These are phyloP conservation scores for Vaccinium macrocarpon DNA, from an alignment of 148 eudicot species.

Conservation along the genomic window DNA sequence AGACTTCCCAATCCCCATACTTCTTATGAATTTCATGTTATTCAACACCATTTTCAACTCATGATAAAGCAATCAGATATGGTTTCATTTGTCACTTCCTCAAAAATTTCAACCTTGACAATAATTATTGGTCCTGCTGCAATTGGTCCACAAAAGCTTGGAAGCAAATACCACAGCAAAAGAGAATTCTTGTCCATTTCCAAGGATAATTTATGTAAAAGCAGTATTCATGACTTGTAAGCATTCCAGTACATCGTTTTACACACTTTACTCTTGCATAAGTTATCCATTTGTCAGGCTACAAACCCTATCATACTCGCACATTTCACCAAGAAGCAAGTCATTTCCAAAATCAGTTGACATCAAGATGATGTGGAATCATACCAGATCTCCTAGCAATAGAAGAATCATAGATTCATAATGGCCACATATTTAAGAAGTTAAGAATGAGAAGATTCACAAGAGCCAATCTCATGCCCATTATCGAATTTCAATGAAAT, in stretches of 20 bases:
- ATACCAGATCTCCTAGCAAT: background rate
- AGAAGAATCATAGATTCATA: background rate
- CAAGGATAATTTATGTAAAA: too few relatives aligned
- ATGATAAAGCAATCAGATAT: background rate
- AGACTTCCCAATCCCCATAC: background rate
- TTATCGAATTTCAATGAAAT: too few relatives aligned
- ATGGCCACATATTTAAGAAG: background rate
- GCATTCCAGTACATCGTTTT: background rate
- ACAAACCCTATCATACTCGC: background rate
- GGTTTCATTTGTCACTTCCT: background rate
- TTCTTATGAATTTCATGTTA: background rate
- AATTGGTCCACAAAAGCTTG: background rate
- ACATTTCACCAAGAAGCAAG: background rate
- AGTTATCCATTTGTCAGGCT: slow-evolving; percentile 3
- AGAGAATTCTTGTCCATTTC: background rate
- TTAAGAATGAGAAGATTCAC: background rate
- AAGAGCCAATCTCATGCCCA: too few relatives aligned
- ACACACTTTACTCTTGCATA: background rate
- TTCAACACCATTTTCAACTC: background rate
- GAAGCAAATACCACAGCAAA: background rate
- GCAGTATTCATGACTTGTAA: background rate
- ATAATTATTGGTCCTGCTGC: background rate
- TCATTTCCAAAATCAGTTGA: background rate
- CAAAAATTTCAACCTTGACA: background rate
- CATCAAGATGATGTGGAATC: background rate